Percentiles rank a stretch among this genome's conserved stretches.
Evolutionary conservation across 352 stramenopile genomes (phyloP).

Genomic region (Phytophthora ohioensis): DNA sequence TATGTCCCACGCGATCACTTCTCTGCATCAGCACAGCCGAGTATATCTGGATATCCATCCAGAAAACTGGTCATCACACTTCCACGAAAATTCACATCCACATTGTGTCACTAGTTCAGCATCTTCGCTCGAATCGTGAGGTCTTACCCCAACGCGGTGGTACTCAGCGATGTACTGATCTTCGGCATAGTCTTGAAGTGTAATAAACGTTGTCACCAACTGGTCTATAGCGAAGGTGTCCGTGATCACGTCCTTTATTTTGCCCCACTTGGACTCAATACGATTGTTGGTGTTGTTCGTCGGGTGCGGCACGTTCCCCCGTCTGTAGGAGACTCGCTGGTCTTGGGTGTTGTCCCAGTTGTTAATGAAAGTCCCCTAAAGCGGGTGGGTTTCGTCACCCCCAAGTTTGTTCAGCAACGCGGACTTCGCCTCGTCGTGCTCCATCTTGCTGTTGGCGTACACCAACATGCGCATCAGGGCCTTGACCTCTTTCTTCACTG

Average conservation of each 20-base stretch:
- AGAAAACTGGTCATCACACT: too few species aligned
- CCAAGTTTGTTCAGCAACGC: neutral
- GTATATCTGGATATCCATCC: too few species aligned
- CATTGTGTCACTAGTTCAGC: too few species aligned
- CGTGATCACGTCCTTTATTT: conserved; percentile 14
- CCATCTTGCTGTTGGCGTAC: neutral
- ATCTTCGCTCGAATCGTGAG: too few species aligned
- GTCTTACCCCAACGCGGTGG: neutral
- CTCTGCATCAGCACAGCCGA: too few species aligned
- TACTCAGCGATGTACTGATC: conserved; percentile 17
- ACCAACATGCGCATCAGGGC: neutral
- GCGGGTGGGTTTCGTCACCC: neutral
- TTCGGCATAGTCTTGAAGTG: conserved; percentile 11
- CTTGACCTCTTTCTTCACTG: conserved; percentile 15
- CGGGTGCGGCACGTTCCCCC: neutral
- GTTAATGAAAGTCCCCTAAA: neutral
- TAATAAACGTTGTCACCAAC: conserved; percentile 5
- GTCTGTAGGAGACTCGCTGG: too few species aligned
- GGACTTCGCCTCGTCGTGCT: neutral
- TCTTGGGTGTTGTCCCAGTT: neutral
- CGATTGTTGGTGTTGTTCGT: conserved; percentile 29
- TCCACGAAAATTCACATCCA: too few species aligned
- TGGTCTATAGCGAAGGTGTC: conserved; percentile 4
- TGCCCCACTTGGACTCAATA: conserved; percentile 16
- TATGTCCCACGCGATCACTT: too few species aligned